A percentile compares a stretch with the other conserved stretches of the same genome.
phyloP scores from a whole-genome alignment of 2,329 filamentous ascomycete species.

The Trichoderma arundinaceum region DNA sequence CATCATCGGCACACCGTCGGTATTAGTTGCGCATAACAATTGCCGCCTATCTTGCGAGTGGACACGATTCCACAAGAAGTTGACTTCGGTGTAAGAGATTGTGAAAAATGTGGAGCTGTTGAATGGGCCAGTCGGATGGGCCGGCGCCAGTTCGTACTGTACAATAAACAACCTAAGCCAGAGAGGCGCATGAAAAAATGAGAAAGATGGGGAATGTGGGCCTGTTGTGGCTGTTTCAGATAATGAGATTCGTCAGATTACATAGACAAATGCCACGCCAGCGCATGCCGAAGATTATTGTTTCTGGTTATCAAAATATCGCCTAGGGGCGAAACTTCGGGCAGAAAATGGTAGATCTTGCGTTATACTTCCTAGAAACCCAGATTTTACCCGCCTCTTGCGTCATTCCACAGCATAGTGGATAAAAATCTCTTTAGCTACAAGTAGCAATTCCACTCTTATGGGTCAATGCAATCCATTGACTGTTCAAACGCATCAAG shows the following conservation, averaged over 20 bases:
- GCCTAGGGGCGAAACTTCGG: conserved; percentile 13
- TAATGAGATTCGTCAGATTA: conserved; percentile 16
- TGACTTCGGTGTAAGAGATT: conserved; percentile 26
- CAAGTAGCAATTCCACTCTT: conserved; percentile 4
- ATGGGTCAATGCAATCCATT: not conserved
- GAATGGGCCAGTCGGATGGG: conserved; percentile 26
- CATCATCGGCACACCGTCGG: conserved; percentile 14
- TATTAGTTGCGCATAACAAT: not conserved
- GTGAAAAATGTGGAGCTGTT: not conserved
- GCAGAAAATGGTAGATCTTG: conserved; percentile 20
- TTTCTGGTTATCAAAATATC: not conserved
- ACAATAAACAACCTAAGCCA: not conserved
- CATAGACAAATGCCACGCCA: conserved; percentile 14
- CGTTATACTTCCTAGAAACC: conserved; percentile 5
- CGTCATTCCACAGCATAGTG: conserved; percentile 8
- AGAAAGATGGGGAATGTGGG: conserved; percentile 20
- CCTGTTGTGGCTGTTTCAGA: conserved; percentile 14
- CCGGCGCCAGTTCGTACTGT: conserved; percentile 2
- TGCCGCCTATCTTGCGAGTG: conserved; percentile 4
- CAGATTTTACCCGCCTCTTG: conserved; percentile 16
- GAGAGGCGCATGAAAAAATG: not conserved
- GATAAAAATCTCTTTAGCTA: conserved; percentile 12
- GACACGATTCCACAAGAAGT: conserved; percentile 6
- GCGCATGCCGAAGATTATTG: conserved; percentile 10
- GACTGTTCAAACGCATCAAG: not conserved